Conservation (phyloP, 306 rosid species). For the Rosa persica region DNA sequence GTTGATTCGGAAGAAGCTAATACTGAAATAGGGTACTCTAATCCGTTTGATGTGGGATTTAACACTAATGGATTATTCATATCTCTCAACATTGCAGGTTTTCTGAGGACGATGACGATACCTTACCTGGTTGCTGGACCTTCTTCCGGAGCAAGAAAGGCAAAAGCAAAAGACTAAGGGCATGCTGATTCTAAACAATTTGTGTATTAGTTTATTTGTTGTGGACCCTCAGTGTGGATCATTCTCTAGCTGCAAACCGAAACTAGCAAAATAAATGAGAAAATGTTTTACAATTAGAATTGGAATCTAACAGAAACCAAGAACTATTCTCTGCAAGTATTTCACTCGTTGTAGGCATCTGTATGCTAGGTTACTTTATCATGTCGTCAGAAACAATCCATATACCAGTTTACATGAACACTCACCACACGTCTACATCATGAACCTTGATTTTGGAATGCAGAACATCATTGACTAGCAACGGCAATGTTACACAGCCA, state of each 20-base stretch:
- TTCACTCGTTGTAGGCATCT: neutral
- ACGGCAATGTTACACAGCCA: neutral
- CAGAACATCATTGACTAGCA: neutral
- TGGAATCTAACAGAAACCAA: neutral
- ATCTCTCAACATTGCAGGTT: slow-evolving; percentile 33
- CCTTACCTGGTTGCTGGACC: slow-evolving; percentile 56
- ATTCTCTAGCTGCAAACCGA: neutral
- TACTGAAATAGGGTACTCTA: neutral
- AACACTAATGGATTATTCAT: slow-evolving; percentile 7
- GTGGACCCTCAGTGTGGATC: neutral
- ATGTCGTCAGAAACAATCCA: neutral
- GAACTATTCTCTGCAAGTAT: neutral
- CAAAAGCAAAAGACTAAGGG: slow-evolving; percentile 35
- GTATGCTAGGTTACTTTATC: neutral
- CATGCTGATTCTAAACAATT: slow-evolving; percentile 18
- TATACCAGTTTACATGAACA: neutral
- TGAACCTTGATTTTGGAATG: neutral
- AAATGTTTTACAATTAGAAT: neutral
- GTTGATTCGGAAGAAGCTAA: neutral
- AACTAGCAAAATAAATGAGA: slow-evolving; percentile 2
- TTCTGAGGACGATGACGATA: slow-evolving; percentile 31
- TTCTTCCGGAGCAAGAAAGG: slow-evolving; percentile 36
- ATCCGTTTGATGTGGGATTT: neutral
- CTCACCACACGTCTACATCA: neutral
- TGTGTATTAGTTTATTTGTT: neutral